Base-by-base conservation (phyloP, 805 yeast genomes). In the Ogataea chonburiensis region DNA sequence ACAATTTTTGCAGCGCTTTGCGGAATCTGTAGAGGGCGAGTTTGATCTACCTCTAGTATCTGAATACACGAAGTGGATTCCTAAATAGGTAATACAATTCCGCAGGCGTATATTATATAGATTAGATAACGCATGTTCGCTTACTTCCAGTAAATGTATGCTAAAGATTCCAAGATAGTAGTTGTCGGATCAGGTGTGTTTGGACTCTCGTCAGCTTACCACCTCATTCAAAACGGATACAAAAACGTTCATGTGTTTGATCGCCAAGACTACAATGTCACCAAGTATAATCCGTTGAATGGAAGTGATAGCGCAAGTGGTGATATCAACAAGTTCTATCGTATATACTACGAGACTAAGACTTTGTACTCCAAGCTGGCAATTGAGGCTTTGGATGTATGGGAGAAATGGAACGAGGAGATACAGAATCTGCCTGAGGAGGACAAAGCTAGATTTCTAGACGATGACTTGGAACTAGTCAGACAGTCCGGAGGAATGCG, bases 141-240 rank as follows among this genome's bases (percentile, higher is more conserved):
- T n/a, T n/a, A n/a, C 26, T 30, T 22, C 18, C 13, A 17, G 19
- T 4, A n/a, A 14, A 29, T 30, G 34, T 30, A 30, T 18, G 12
- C 18, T 12, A 35, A 37, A 20, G 18, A 24, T 4, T 30, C 34
- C 21, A 30, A 28, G 20, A 43, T 51, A 9, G 23, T 63, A 17
- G 60, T 73, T 29, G 62, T 70, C 11, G 79, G 79, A 11, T 66
- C 73, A 2, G 78, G 78, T 21, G 71, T 68, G 10, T 70, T 70
- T 47, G 79, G 79, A 3, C 54, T 73, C 12, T 67, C 76, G 4
- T 55, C 70, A 1, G 72, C 73, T 5, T 34, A 38, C 17, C 42
- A 49, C 6, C 26, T 53, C 25, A 31, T 39, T 3, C 20, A 39
- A n/a, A 35, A 46, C 17, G 51, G 56, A 3, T 52, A 41, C 27